These are phyloP conservation scores for Lentinula lateritia DNA, from an alignment of 768 basidiomycete genomes.

Conservation along the genomic window DNA sequence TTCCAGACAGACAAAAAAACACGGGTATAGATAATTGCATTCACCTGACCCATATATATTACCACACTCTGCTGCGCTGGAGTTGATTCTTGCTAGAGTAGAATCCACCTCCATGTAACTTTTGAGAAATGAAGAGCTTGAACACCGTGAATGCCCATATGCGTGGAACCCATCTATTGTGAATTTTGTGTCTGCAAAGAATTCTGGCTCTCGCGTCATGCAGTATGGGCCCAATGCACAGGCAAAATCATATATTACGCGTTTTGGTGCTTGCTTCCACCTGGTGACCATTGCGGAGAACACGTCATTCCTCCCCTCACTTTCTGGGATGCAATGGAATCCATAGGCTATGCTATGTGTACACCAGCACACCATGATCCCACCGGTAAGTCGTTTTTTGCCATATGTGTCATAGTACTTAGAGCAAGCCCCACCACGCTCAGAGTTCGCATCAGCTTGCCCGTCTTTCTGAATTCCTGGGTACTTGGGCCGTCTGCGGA, in stretches of 20 bases:
- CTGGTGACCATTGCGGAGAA: constrained; percentile 32
- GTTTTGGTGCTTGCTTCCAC: constrained; percentile 21
- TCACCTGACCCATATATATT: background rate
- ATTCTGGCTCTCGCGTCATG: constrained; percentile 12
- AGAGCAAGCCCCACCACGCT: background rate
- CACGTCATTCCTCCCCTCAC: constrained; percentile 32
- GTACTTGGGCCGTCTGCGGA: background rate
- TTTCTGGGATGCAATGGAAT: constrained; percentile 28
- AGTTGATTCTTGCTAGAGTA: background rate
- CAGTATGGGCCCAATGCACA: constrained; percentile 19
- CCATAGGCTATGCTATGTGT: constrained; percentile 27
- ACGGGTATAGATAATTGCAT: background rate
- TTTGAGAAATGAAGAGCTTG: background rate
- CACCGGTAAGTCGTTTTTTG: constrained; percentile 17
- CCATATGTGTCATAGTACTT: constrained; percentile 17
- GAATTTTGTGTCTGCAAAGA: constrained; percentile 15
- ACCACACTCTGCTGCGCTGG: background rate
- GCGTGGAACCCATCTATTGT: constrained; percentile 16
- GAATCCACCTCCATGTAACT: background rate
- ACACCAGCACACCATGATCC: constrained; percentile 26
- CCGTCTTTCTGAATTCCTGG: background rate
- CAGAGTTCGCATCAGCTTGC: background rate
- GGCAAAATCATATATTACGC: constrained; percentile 23
- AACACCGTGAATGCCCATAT: constrained; percentile 7
- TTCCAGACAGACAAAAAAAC: background rate